Evolutionary conservation across 768 basidiomycete genomes (phyloP), one percentile per base, ranked within the genome.

Genomic region (Tylopilus subfusipes): DNA sequence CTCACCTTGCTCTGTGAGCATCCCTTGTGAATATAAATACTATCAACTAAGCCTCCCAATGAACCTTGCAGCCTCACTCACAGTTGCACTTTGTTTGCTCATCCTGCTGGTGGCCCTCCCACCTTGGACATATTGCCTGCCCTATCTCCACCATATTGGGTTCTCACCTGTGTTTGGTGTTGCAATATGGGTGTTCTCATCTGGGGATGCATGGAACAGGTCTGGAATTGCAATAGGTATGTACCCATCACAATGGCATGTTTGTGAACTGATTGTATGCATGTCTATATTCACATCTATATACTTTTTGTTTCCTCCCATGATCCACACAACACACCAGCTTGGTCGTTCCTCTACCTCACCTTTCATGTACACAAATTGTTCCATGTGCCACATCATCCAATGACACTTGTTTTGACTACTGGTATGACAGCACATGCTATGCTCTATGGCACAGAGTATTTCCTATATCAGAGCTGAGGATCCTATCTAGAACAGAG

Each of bases 321-420:
- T n/a, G n/a, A n/a, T n/a, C n/a, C n/a, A n/a, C n/a, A n/a, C n/a
- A n/a, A n/a, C n/a, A n/a, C n/a, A n/a, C n/a, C n/a, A 52, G 77
- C 76, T 7, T 78, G 76, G 76, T 75, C 76, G n/a, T 60, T 78
- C 43, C 77, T 72, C 33, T 78, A 78, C 53, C 69, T 78, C 31
- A 62, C 76, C 22, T 52, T 78, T 33, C 75, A 77, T 43, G 56
- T 67, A 3, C 63, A 72, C n/a, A 66, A 59, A 31, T 72, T 75
- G 1, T 33, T 71, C 3, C 65, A 50, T 13, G 54, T 64, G 0
- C 74, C 73, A 1, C 62, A 72, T 1, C 68, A 72, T 54, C 59
- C 63, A 1, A 44, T 75, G 2, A 63, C 76, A 18, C 54, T 75
- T 14, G 70, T 63, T 1, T 61, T 78, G 55, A 63, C 59, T 16